A percentile compares a stretch with the other conserved stretches of the same genome.
These are phyloP conservation scores for Jamesozyma rosinii DNA, from an alignment of 805 yeast genomes.

Conservation along the genomic window DNA sequence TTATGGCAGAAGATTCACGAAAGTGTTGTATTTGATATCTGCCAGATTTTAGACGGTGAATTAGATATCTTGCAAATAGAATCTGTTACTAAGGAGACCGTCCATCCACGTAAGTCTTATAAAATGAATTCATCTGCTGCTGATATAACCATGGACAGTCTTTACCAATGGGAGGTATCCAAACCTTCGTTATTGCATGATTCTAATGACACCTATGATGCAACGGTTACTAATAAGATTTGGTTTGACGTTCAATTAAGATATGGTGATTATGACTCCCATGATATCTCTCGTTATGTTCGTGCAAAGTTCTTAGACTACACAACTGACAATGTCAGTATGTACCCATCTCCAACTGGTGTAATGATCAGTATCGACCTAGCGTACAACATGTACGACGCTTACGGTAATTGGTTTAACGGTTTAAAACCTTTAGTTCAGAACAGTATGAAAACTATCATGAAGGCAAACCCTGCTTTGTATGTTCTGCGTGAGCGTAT, in stretches of 20 bases:
- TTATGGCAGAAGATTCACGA: conserved; percentile 99
- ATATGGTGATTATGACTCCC: conserved; percentile 96
- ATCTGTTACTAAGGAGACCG: conserved; percentile 78
- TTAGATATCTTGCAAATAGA: conserved; percentile 76
- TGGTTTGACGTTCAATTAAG: conserved; percentile 95
- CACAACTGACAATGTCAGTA: conserved; percentile 74
- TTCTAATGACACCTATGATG: conserved; percentile 52
- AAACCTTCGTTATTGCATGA: conserved; percentile 74
- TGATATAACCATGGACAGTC: conserved; percentile 68
- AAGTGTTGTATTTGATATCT: conserved; percentile 82
- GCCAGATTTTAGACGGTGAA: conserved; percentile 86
- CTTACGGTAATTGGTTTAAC: conserved; percentile 96
- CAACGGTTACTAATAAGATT: conserved; percentile 54
- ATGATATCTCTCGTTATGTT: conserved; percentile 88
- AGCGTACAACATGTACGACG: conserved; percentile 92
- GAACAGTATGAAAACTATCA: conserved; percentile 84
- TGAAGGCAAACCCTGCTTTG: conserved; percentile 91
- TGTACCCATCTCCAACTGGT: conserved; percentile 92
- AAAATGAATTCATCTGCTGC: conserved; percentile 95
- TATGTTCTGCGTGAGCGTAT: conserved; percentile 88
- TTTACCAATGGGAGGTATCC: conserved; percentile 74
- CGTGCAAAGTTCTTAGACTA: conserved; percentile 89
- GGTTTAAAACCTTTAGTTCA: conserved; percentile 85
- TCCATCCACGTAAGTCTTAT: conserved; percentile 95
- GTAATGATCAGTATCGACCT: conserved; percentile 82